These are phyloP conservation scores for Hypoxylon subgilvum DNA, from an alignment of 495 filamentous ascomycete genomes.

Conservation along the genomic window DNA sequence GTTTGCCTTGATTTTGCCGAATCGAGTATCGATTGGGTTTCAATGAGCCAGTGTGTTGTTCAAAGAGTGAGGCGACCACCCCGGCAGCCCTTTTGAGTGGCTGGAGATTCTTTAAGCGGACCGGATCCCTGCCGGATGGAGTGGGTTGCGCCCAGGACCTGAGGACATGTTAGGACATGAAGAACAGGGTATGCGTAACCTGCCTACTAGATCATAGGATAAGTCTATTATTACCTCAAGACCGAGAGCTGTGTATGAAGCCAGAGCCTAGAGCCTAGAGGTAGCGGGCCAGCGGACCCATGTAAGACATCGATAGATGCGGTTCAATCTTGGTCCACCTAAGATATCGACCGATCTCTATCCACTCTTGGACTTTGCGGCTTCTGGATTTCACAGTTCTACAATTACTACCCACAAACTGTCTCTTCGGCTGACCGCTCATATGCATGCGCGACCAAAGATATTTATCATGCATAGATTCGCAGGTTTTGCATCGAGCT, in stretches of 20 bases:
- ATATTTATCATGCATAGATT: conserved; percentile 21
- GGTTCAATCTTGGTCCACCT: conserved; percentile 28
- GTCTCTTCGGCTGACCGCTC: conserved; percentile 33
- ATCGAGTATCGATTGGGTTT: conserved; percentile 38
- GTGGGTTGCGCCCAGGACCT: conserved; percentile 17
- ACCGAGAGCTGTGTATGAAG: neutral
- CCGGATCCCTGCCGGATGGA: conserved; percentile 30
- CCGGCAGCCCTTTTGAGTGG: conserved; percentile 39
- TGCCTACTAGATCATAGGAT: neutral
- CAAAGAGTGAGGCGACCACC: conserved; percentile 41
- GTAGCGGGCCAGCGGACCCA: too few species aligned
- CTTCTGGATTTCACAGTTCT: conserved; percentile 8
- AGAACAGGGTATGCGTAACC: too few species aligned
- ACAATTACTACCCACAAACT: neutral
- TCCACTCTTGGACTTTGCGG: conserved; percentile 12
- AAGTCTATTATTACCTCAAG: conserved; percentile 13
- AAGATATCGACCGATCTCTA: conserved; percentile 24
- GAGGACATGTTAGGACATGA: too few species aligned
- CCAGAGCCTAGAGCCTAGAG: conserved; percentile 1
- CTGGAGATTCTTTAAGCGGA: conserved; percentile 31
- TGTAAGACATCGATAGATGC: too few species aligned
- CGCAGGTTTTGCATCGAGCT: conserved; percentile 11
- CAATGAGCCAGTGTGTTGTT: conserved; percentile 43
- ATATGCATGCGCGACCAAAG: conserved; percentile 28
- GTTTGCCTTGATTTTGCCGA: conserved; percentile 39